Evolutionary conservation across 164 flowering plant genomes (phyloP).

Genomic region (Santalum album): DNA sequence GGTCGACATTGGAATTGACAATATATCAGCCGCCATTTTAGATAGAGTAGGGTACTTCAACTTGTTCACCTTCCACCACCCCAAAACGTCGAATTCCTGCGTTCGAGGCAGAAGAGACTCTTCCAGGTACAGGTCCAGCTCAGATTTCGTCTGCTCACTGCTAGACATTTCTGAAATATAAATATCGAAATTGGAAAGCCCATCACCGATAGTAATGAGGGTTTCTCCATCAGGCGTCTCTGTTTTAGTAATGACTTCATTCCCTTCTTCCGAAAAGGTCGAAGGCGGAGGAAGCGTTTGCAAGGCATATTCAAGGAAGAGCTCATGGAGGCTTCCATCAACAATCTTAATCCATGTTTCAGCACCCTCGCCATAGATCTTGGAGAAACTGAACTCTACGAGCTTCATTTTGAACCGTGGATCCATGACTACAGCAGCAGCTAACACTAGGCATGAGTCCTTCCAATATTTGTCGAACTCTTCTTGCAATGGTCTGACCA

Average conservation of each 20-base stretch:
- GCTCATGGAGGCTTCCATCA: slow-evolving; percentile 62
- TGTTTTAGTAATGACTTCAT: slow-evolving; percentile 15
- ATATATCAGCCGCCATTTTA: slow-evolving; percentile 61
- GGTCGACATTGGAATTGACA: slow-evolving; percentile 50
- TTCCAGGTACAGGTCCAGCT: slow-evolving; percentile 68
- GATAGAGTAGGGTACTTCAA: slow-evolving; percentile 54
- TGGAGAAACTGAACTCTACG: slow-evolving; percentile 58
- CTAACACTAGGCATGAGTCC: slow-evolving; percentile 48
- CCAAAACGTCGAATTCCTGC: slow-evolving; percentile 54
- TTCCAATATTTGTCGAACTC: slow-evolving; percentile 64
- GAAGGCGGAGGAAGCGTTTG: slow-evolving; percentile 24
- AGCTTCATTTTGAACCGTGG: slow-evolving; percentile 85
- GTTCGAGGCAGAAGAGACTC: slow-evolving; percentile 50
- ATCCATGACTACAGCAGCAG: slow-evolving; percentile 75
- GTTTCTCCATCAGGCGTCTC: slow-evolving; percentile 23
- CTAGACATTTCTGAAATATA: slow-evolving; percentile 43
- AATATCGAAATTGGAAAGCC: slow-evolving; percentile 51
- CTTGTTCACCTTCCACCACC: slow-evolving; percentile 66
- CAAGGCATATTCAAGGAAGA: slow-evolving; percentile 48
- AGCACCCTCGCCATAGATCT: slow-evolving; percentile 60
- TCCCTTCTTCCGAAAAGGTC: slow-evolving; percentile 26
- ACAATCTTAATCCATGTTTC: slow-evolving; percentile 35
- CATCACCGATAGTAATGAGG: slow-evolving; percentile 24
- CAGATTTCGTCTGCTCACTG: slow-evolving; percentile 47
- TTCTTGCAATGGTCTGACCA: slow-evolving; percentile 48